These are phyloP conservation scores for Ramaria rubella DNA, from an alignment of 768 basidiomycete species.

Conservation along the genomic window DNA sequence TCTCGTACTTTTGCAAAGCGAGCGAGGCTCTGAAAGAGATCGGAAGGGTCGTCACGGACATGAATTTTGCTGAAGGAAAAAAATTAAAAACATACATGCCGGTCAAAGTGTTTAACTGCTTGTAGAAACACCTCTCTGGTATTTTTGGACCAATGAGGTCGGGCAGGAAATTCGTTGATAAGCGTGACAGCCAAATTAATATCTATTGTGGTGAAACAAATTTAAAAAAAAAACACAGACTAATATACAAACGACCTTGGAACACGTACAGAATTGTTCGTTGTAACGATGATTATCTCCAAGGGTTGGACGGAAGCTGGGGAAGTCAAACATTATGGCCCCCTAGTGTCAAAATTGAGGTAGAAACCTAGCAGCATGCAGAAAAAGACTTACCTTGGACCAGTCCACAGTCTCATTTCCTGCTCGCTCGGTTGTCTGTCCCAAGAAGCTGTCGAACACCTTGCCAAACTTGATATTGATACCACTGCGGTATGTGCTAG, in stretches of 20 bases:
- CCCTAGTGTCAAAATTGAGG: not conserved
- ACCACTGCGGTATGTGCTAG: slow-evolving; percentile 12
- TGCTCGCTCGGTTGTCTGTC: slow-evolving; percentile 10
- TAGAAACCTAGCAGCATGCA: too few relatives aligned
- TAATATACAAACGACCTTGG: not conserved
- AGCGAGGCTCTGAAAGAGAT: slow-evolving; percentile 1
- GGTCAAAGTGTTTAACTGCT: slow-evolving; percentile 6
- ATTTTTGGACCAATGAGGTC: slow-evolving; percentile 15
- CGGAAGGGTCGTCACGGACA: not conserved
- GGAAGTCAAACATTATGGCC: slow-evolving; percentile 13
- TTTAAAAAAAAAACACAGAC: not conserved
- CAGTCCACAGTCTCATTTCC: slow-evolving; percentile 8
- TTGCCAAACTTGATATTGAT: slow-evolving; percentile 15
- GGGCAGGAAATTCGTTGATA: slow-evolving; percentile 10
- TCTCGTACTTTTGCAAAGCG: slow-evolving; percentile 10
- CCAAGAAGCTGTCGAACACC: slow-evolving; percentile 11
- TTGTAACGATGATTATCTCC: slow-evolving; percentile 11
- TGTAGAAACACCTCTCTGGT: slow-evolving; percentile 9
- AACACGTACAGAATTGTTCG: slow-evolving; percentile 11
- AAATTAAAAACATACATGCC: not conserved
- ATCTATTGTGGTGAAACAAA: not conserved
- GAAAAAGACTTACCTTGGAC: slow-evolving; percentile 4
- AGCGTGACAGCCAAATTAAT: slow-evolving; percentile 7
- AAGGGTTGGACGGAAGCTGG: slow-evolving; percentile 6
- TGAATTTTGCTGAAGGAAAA: not conserved